These are phyloP conservation scores for Penicillium bialowiezense DNA, from an alignment of 495 filamentous ascomycete genomes.

Conservation along the genomic window DNA sequence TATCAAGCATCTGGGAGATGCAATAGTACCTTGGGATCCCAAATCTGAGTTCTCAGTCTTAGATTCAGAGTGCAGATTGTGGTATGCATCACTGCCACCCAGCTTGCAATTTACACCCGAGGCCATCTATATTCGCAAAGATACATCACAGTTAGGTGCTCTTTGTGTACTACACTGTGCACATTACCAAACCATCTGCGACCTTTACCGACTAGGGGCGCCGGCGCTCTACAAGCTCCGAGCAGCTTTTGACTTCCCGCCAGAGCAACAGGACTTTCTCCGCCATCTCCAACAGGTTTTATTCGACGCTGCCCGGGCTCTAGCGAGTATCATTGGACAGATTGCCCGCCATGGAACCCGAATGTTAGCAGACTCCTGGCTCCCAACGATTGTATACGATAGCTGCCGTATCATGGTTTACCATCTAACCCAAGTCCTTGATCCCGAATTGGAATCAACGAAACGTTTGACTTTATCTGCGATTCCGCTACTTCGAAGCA, in stretches of 20 bases:
- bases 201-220: conserved; percentile 30
- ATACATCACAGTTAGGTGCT: conserved; percentile 29
- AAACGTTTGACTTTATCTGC: conserved; percentile 19
- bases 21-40: conserved; percentile 28
- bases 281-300: conserved; percentile 21
- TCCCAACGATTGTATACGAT: conserved; percentile 33
- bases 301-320: conserved; percentile 24
- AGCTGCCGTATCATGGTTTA: conserved; percentile 35
- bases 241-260: conserved; percentile 30
- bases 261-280: conserved; percentile 24
- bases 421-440: conserved; percentile 31
- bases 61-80: conserved; percentile 23
- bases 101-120: conserved; percentile 25
- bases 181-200: conserved; percentile 31
- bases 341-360: conserved; percentile 21
- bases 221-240: conserved; percentile 31
- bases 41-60: conserved; percentile 27
- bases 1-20: conserved; percentile 30
- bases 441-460: conserved; percentile 19
- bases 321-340: conserved; percentile 29
- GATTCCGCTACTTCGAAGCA: conserved; percentile 24
- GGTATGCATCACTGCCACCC: conserved; percentile 28
- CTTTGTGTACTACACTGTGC: conserved; percentile 29
- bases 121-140: conserved; percentile 33
- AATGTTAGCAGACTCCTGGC: conserved; percentile 32